A percentile compares a stretch with the other conserved stretches of the same genome.
Conservation (phyloP, 2,329 filamentous ascomycete genomes). For the Cercospora sp. region DNA sequence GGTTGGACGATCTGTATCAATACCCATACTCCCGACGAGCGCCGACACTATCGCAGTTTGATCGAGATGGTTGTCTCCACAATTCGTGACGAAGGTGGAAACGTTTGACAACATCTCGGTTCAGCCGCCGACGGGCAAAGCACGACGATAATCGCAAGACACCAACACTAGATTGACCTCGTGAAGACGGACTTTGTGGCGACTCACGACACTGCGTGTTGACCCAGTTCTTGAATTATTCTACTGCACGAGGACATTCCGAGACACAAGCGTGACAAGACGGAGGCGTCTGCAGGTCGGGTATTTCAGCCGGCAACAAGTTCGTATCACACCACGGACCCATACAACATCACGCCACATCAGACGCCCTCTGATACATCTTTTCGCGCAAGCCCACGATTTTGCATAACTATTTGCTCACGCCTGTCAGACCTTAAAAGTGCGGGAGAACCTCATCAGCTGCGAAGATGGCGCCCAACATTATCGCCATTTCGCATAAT, state of each 20-base stretch:
- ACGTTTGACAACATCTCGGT: neutral
- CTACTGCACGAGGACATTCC: neutral
- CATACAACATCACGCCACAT: neutral
- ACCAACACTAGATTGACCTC: neutral
- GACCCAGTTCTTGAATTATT: neutral
- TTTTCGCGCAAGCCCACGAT: neutral
- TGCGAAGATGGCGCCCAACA: neutral
- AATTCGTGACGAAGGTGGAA: neutral
- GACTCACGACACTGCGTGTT: neutral
- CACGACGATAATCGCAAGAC: neutral
- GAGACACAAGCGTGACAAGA: neutral
- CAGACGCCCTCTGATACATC: neutral
- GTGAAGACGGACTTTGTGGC: neutral
- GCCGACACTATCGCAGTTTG: neutral
- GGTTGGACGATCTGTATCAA: neutral
- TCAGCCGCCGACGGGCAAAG: too few relatives aligned
- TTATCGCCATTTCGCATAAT: neutral
- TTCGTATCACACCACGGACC: neutral
- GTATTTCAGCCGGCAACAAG: neutral
- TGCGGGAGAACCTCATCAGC: neutral
- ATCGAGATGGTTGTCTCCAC: neutral
- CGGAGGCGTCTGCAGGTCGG: neutral
- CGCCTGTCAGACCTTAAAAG: neutral
- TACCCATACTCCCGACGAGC: neutral
- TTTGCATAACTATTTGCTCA: neutral